Evolutionary conservation across 2,329 filamentous ascomycete species (phyloP).

Genomic region (Aspergillus ochraceus): DNA sequence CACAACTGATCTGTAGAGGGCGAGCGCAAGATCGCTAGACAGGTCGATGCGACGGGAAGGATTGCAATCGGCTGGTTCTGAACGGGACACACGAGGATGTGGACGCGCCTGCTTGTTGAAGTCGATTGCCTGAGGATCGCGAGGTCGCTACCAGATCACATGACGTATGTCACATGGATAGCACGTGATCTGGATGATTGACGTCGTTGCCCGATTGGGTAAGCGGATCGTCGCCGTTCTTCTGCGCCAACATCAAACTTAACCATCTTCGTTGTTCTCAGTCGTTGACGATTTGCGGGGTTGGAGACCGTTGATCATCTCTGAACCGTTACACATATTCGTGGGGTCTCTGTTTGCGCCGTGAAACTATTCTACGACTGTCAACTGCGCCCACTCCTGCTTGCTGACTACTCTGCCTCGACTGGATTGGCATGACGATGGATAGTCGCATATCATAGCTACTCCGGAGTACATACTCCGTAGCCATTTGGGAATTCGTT

Average conservation of each 20-base stretch:
- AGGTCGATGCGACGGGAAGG: neutral
- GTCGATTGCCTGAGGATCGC: neutral
- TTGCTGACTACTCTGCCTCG: neutral
- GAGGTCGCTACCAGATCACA: neutral
- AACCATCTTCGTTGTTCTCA: neutral
- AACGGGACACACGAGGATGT: neutral
- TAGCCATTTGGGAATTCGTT: neutral
- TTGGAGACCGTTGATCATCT: neutral
- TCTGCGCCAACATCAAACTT: neutral
- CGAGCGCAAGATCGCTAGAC: neutral
- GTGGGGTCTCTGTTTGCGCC: neutral
- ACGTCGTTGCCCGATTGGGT: neutral
- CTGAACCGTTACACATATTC: neutral
- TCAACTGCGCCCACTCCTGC: neutral
- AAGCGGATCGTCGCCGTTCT: neutral
- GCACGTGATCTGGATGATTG: neutral
- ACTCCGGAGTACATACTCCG: neutral
- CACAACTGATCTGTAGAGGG: neutral
- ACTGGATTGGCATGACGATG: neutral
- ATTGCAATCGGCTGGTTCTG: neutral
- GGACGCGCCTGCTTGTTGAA: neutral
- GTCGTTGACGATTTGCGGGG: neutral
- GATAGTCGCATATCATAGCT: neutral
- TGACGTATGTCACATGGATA: neutral
- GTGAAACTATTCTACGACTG: neutral